Evolutionary conservation across 306 rosid species (phyloP).

Genomic region (Acacia acuminata): DNA sequence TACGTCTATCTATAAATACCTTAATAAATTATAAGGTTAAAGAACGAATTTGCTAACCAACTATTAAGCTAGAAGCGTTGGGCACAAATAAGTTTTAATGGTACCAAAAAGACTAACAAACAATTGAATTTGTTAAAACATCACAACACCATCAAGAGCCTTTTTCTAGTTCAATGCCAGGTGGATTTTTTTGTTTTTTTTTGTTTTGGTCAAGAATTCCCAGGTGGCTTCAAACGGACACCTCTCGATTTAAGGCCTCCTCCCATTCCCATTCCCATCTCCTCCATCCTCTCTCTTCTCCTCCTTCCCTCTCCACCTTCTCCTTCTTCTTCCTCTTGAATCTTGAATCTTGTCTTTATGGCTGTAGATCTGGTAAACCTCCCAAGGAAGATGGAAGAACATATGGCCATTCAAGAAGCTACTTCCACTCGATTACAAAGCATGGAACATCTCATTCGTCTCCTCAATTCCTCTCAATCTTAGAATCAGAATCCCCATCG

Average conservation of each 20-base stretch:
- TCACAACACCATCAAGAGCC: too few species aligned
- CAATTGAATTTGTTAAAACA: too few species aligned
- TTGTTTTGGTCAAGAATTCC: too few species aligned
- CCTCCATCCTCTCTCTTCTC: background rate
- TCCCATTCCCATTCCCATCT: background rate
- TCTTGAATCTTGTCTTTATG: slow-evolving; percentile 27
- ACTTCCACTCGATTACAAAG: slow-evolving; percentile 67
- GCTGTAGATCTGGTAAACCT: slow-evolving; percentile 48
- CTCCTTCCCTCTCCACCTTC: background rate
- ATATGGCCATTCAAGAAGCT: slow-evolving; percentile 65
- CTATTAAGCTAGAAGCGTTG: too few species aligned
- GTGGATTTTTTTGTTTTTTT: too few species aligned
- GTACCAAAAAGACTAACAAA: too few species aligned
- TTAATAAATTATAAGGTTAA: background rate
- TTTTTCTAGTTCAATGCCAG: too few species aligned
- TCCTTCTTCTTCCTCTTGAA: too few species aligned
- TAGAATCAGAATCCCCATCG: background rate
- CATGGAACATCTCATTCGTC: slow-evolving; percentile 64
- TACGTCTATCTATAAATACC: background rate
- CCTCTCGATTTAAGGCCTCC: slow-evolving; percentile 39
- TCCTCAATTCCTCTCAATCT: slow-evolving; percentile 43
- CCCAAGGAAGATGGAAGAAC: slow-evolving; percentile 45
- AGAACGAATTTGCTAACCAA: too few species aligned
- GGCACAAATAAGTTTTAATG: too few species aligned
- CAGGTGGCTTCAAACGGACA: too few species aligned